These are phyloP conservation scores for Candida glucosophila DNA, from an alignment of 1,139 yeast genomes.

Conservation along the genomic window DNA sequence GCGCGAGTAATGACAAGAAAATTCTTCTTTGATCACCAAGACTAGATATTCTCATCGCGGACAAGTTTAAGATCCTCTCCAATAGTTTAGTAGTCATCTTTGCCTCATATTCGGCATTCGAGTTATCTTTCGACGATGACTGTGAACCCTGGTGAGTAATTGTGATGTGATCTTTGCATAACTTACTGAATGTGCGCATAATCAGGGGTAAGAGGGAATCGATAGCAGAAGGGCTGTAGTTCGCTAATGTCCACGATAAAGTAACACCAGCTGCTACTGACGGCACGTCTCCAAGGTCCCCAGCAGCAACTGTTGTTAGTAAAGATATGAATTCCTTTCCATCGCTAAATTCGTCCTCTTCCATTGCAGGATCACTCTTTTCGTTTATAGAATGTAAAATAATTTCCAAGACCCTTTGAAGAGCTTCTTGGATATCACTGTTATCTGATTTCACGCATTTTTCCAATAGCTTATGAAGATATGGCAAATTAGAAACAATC, in stretches of 20 bases:
- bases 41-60: constrained; percentile 71
- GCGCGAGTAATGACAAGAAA: constrained; percentile 78
- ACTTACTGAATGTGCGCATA: constrained; percentile 80
- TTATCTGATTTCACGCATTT: constrained; percentile 79
- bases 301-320: constrained; percentile 64
- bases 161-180: constrained; percentile 82
- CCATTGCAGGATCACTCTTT: constrained; percentile 31
- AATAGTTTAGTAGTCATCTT: constrained; percentile 69
- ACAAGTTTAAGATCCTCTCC: constrained; percentile 68
- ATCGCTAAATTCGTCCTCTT: constrained; percentile 47
- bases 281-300: constrained; percentile 75
- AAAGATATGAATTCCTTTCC: constrained; percentile 54
- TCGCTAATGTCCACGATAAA: constrained; percentile 74
- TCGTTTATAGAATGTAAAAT: constrained; percentile 56
- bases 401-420: constrained; percentile 64
- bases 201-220: constrained; percentile 69
- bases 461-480: constrained; percentile 67
- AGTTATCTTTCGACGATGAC: constrained; percentile 21
- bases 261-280: constrained; percentile 89
- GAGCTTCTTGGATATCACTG: constrained; percentile 73
- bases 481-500: constrained; percentile 63
- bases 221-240: constrained; percentile 62
- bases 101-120: constrained; percentile 55
- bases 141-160: constrained; percentile 48
- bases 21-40: constrained; percentile 91